Percentiles rank a stretch among this genome's conserved stretches.
These are phyloP conservation scores for Spathaspora boniae DNA, from an alignment of 805 yeast genomes.

Conservation along the genomic window DNA sequence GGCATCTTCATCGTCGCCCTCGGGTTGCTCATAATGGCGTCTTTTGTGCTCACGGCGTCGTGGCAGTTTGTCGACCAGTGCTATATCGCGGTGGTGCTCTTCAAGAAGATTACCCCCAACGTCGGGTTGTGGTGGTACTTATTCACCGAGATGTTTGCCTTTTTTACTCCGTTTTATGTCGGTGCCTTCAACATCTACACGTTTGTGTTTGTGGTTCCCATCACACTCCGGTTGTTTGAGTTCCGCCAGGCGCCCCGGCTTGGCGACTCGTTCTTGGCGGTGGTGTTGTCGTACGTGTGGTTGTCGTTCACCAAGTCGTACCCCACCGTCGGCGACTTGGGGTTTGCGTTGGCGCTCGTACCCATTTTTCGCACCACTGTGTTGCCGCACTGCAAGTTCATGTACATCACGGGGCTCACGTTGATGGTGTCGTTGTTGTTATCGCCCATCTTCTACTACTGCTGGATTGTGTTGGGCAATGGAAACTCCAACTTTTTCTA, in stretches of 20 bases:
- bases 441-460: conserved; percentile 85
- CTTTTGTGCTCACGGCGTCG: conserved; percentile 26
- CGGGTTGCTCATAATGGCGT: conserved; percentile 21
- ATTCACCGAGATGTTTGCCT: conserved; percentile 91
- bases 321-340: conserved; percentile 80
- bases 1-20: conserved; percentile 16
- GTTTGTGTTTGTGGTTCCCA: conserved; percentile 64
- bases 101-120: conserved; percentile 79
- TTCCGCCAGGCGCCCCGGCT: conserved; percentile 8
- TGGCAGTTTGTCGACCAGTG: conserved; percentile 25
- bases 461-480: conserved; percentile 92
- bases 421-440: conserved; percentile 54
- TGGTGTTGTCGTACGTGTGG: conserved; percentile 39
- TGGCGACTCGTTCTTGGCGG: conserved; percentile 57
- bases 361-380: conserved; percentile 45
- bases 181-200: conserved; percentile 79
- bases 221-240: conserved; percentile 62
- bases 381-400: conserved; percentile 43
- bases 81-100: conserved; percentile 56
- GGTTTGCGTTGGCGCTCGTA: conserved; percentile 34
- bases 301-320: conserved; percentile 72
- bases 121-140: conserved; percentile 98
- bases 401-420: conserved; percentile 46
- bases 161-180: conserved; percentile 77
- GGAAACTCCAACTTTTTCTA: conserved; percentile 97